phyloP scores from a whole-genome alignment of 139 green algal genomes.

The Chlamydomonas sp. region DNA sequence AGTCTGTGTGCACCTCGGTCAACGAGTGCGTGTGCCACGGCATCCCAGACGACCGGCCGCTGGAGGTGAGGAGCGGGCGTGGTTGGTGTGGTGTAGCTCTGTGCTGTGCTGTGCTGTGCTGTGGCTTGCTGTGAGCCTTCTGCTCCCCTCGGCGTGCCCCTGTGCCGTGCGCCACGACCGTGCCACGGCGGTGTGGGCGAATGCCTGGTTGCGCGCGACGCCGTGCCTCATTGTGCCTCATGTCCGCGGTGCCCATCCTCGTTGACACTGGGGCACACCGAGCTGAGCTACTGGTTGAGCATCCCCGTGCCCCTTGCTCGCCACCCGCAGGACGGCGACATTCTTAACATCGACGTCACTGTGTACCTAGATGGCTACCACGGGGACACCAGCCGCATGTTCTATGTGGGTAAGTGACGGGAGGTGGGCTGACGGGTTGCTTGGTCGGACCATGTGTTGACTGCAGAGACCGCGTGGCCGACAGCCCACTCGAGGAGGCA shows the following conservation, averaged over 20 bases:
- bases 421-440: neutral
- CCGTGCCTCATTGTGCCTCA: too few relatives aligned
- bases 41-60: constrained; percentile 64
- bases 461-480: neutral
- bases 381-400: constrained; percentile 90
- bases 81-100: neutral
- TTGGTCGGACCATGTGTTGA: neutral
- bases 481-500: too few relatives aligned
- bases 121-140: neutral
- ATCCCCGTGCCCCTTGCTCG: neutral
- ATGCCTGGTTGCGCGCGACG: too few relatives aligned
- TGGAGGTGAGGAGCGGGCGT: neutral
- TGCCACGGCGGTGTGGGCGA: too few relatives aligned
- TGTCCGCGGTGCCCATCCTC: too few relatives aligned
- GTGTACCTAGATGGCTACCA: constrained; percentile 97
- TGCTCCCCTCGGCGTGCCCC: neutral
- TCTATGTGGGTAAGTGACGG: constrained; percentile 56
- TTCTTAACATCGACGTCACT: constrained; percentile 98
- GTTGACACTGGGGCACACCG: neutral
- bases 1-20: constrained; percentile 96
- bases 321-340: constrained; percentile 81
- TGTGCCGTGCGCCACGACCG: too few relatives aligned
- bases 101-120: too few relatives aligned
- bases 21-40: constrained; percentile 99
- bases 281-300: neutral